Evolutionary conservation across 306 rosid genomes (phyloP), one percentile per base, ranked within the genome.

Genomic region (Datisca glomerata): DNA sequence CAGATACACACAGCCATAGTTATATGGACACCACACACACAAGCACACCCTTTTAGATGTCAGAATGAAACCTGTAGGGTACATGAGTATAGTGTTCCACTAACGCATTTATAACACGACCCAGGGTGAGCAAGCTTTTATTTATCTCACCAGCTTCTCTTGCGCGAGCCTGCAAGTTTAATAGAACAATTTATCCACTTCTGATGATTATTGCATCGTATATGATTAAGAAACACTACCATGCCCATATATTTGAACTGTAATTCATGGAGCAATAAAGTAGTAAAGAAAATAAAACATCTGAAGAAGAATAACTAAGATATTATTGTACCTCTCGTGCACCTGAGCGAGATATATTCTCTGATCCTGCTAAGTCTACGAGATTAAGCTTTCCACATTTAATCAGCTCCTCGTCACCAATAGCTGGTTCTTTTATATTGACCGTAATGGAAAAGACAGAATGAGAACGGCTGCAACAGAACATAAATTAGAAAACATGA

Each of bases 61-160:
- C 59, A 37, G 39, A 15, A 21, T 45, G 12, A 24, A 32, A 87
- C 97, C 97, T 83, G 72, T 89, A 89, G 53, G 98, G 98, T 37
- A 89, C 66, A 55, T 89, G 98, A 34, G 86, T 3, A 23, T 95
- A 72, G 70, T 89, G 98, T 61, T 89, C 98, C 64, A 84, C 98
- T 8, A 89, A 70, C 3, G 98, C 91, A 72, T 89, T 89, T 50
- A 89, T 89, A 51, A 84, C 95, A 42, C 98, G 93, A 28, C 98
- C 98, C 21, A 89, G 66, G 24, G 98, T 89, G 65, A 89, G 94
- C 59, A 89, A 61, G 91, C 98, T 89, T 71, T 89, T 89, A 61
- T 89, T 89, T 67, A 89, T 89, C 80, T 89, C 97, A 58, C 97
- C 97, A 3, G 97, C 97, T 77, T 89, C 97, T 73, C 98, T 75